Percentiles rank a stretch among this genome's conserved stretches.
These are phyloP conservation scores for Hypomyces rosellus DNA, from an alignment of 2,329 filamentous ascomycete genomes.

Conservation along the genomic window DNA sequence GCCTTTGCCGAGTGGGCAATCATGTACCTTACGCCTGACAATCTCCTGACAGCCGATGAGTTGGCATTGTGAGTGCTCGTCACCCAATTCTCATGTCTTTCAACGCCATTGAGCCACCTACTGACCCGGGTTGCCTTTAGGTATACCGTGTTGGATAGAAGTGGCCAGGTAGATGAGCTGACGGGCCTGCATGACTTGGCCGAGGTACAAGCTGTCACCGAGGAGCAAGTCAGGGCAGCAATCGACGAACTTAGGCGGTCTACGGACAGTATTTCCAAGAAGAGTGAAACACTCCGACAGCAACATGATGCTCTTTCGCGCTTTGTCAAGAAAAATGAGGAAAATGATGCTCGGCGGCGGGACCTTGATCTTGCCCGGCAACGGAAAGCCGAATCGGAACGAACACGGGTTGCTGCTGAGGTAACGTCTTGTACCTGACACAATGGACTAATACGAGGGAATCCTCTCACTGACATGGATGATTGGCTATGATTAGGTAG, in stretches of 20 bases:
- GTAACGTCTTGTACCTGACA: slow-evolving; percentile 25
- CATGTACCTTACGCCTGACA: slow-evolving; percentile 42
- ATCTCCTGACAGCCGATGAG: slow-evolving; percentile 49
- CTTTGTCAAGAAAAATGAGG: slow-evolving; percentile 37
- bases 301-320: slow-evolving; percentile 56
- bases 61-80: slow-evolving; percentile 39
- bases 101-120: neutral
- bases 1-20: slow-evolving; percentile 42
- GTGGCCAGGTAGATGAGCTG: slow-evolving; percentile 42
- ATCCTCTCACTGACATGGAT: neutral
- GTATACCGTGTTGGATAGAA: slow-evolving; percentile 43
- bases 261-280: slow-evolving; percentile 57
- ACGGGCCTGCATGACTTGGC: slow-evolving; percentile 40
- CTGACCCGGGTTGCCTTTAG: slow-evolving; percentile 27
- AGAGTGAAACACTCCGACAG: slow-evolving; percentile 53
- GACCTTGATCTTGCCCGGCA: slow-evolving; percentile 23
- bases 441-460: neutral
- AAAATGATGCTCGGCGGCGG: slow-evolving; percentile 22
- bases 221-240: slow-evolving; percentile 54
- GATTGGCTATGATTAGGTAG: slow-evolving; percentile 30
- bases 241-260: slow-evolving; percentile 59
- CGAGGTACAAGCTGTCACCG: slow-evolving; percentile 44
- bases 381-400: slow-evolving; percentile 29
- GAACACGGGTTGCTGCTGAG: slow-evolving; percentile 35
- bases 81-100: slow-evolving; percentile 9